A percentile compares a stretch with the other conserved stretches of the same genome.
phyloP scores from a whole-genome alignment of 495 filamentous ascomycete species.

The Podospora sp. region DNA sequence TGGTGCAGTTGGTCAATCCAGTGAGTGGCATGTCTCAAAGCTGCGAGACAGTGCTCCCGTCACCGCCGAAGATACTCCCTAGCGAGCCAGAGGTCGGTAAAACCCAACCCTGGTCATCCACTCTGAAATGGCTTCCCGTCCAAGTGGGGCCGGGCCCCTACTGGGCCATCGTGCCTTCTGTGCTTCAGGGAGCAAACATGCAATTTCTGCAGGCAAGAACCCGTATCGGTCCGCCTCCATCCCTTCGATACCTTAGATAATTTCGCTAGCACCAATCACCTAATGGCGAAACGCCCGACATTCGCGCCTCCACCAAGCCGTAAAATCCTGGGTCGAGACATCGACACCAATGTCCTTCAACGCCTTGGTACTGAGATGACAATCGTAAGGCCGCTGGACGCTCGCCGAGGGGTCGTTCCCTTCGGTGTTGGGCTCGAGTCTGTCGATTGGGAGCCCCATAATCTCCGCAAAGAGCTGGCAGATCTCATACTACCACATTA shows the following conservation, averaged over 20 bases:
- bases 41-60: background rate
- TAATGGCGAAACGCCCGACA: constrained; percentile 52
- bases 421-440: constrained; percentile 71
- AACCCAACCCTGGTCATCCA: background rate
- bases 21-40: background rate
- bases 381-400: constrained; percentile 85
- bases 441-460: constrained; percentile 71
- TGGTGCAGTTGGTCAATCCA: background rate
- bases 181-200: background rate
- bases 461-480: constrained; percentile 79
- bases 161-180: background rate
- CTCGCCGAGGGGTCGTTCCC: constrained; percentile 74
- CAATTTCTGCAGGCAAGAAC: background rate
- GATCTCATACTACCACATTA: constrained; percentile 65
- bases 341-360: constrained; percentile 77
- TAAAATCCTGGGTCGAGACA: constrained; percentile 74
- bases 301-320: constrained; percentile 74
- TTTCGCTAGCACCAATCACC: constrained; percentile 10
- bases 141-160: background rate
- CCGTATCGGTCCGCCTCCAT: background rate
- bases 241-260: constrained; percentile 6
- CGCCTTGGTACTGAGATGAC: constrained; percentile 77
- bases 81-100: background rate
- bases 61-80: background rate
- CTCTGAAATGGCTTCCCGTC: background rate